Conservation (phyloP, 306 rosid genomes). For the Trifolium dubium region DNA sequence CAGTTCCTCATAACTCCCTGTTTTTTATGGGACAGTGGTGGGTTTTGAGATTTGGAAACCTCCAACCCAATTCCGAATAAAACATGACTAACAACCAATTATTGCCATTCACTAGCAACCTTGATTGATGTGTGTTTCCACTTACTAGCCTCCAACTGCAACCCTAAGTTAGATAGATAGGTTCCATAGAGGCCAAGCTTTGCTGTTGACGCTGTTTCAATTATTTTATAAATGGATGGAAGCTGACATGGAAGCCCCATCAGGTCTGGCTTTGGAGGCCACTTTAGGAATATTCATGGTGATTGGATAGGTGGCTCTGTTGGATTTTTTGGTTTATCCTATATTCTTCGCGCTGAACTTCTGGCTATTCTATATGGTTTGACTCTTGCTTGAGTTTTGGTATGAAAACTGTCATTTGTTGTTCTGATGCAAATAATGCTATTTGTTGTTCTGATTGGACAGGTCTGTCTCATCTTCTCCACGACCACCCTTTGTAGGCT, state of each 20-base stretch:
- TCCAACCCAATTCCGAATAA: background rate
- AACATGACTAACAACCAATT: background rate
- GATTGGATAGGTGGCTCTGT: background rate
- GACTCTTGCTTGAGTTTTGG: background rate
- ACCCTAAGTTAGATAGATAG: background rate
- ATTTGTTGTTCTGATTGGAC: background rate
- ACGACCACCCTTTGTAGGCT: too few species aligned
- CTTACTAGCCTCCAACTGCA: background rate
- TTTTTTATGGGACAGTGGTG: background rate
- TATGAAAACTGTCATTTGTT: background rate
- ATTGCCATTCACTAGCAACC: background rate
- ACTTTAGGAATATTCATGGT: background rate
- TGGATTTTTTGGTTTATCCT: background rate
- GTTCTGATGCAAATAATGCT: background rate
- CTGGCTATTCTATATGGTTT: background rate
- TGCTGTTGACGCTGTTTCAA: background rate
- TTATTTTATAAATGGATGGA: background rate
- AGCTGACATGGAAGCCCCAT: background rate
- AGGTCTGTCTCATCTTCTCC: too few species aligned
- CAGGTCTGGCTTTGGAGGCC: background rate
- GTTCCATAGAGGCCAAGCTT: background rate
- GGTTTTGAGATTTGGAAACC: background rate
- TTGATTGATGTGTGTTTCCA: background rate
- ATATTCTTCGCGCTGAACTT: background rate
- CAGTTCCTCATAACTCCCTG: background rate